Evolutionary conservation across 768 basidiomycete genomes (phyloP).

Genomic region (Tulasnella sp.): DNA sequence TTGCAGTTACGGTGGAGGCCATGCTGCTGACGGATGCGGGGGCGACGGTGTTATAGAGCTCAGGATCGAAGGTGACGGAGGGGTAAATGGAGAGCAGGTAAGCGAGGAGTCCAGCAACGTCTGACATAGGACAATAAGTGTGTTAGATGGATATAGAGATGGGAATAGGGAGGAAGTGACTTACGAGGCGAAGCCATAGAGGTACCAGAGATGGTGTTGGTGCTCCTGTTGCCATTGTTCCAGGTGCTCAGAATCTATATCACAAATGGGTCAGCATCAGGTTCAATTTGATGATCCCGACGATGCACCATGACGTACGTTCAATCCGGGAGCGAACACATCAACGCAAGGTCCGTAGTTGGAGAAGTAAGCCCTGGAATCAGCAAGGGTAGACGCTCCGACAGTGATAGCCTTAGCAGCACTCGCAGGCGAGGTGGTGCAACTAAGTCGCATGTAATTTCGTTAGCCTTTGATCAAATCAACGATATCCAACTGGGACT

Average conservation of each 20-base stretch:
- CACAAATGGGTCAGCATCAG: neutral
- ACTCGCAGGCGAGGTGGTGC: constrained; percentile 84
- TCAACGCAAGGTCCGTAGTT: constrained; percentile 89
- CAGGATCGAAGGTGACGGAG: constrained; percentile 48
- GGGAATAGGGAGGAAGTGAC: constrained; percentile 10
- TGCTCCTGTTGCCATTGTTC: constrained; percentile 50
- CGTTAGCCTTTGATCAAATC: constrained; percentile 48
- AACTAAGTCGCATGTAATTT: constrained; percentile 61
- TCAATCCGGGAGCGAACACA: constrained; percentile 71
- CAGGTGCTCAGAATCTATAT: constrained; percentile 69
- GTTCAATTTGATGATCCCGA: neutral
- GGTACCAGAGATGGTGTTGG: constrained; percentile 74
- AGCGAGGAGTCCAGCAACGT: constrained; percentile 72
- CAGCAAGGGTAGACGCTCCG: constrained; percentile 74
- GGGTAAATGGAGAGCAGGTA: constrained; percentile 89
- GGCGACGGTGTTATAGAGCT: constrained; percentile 15
- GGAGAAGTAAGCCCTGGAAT: constrained; percentile 84
- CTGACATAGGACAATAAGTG: constrained; percentile 9
- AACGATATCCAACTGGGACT: neutral
- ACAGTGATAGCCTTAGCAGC: constrained; percentile 89
- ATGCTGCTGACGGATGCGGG: neutral
- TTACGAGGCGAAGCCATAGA: constrained; percentile 87
- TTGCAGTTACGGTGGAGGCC: constrained; percentile 30
- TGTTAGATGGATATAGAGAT: neutral
- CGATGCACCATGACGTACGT: too few relatives aligned